Conservation (phyloP, 2,329 filamentous ascomycete genomes). For the Microdochium bolleyi region DNA sequence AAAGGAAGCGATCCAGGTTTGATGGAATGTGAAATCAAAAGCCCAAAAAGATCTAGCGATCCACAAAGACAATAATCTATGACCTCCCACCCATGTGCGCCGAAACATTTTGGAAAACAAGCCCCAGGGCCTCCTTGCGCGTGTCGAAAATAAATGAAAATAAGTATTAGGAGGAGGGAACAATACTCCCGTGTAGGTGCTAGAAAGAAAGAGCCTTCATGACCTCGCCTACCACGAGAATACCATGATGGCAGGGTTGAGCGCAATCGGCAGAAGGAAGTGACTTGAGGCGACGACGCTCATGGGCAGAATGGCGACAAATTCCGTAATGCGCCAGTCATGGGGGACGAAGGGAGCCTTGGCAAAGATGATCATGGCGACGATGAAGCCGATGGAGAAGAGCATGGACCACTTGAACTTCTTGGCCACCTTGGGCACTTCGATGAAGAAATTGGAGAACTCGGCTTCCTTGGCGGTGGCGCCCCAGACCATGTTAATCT, state of each 20-base stretch:
- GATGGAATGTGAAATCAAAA: too few species aligned
- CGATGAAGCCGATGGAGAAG: conserved; percentile 50
- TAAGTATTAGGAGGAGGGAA: too few species aligned
- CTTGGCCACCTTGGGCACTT: conserved; percentile 70
- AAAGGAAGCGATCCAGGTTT: too few species aligned
- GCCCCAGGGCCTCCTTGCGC: too few species aligned
- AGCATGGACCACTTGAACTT: conserved; percentile 70
- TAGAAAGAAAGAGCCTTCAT: background rate
- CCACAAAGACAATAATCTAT: too few species aligned
- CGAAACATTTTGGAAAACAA: too few species aligned
- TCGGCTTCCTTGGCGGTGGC: conserved; percentile 78
- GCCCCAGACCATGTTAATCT: conserved; percentile 81
- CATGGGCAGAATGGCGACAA: conserved; percentile 72
- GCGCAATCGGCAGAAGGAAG: conserved; percentile 61
- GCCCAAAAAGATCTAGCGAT: too few species aligned
- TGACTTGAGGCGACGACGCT: conserved; percentile 62
- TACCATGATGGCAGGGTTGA: conserved; percentile 75
- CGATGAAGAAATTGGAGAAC: conserved; percentile 77
- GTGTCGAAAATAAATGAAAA: too few species aligned
- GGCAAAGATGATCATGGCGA: conserved; percentile 57
- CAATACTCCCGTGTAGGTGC: too few species aligned
- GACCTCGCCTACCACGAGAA: conserved; percentile 57
- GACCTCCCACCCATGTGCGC: too few species aligned
- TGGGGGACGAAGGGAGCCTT: conserved; percentile 56
- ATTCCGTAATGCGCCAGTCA: conserved; percentile 60